Evolutionary conservation across 495 filamentous ascomycete genomes (phyloP), one percentile per base, ranked within the genome.

Genomic region (Penicillium odoratum): DNA sequence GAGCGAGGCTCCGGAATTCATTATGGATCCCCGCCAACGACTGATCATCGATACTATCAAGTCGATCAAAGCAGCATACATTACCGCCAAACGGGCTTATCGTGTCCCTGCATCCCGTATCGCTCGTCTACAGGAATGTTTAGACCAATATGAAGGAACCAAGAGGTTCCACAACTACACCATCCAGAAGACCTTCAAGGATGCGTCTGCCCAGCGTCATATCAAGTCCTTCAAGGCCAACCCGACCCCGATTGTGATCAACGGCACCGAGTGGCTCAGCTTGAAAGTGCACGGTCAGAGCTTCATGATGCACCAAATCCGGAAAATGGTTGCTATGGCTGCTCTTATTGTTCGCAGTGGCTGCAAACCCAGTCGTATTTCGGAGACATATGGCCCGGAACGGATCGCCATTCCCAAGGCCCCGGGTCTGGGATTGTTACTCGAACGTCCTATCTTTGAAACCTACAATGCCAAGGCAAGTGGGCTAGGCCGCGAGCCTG

Each of bases 301-400:
- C 57, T 98, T 98, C 81, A 98, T 98, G 94, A 98, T 98, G 94
- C 94, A 98, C 70, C 94, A 98, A 73, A 98, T 98, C 71, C 88
- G 94, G 57, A 97, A 97, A 73, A 98, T 98, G 94, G 89, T 98
- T 15, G 90, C 88, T 58, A 92, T 98, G 91, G 89, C 86, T 38
- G 81, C 91, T 8, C 82, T 98, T 54, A 77, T 92, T 5, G 86
- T 93, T 3, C 85, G 94, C 43, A 91, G 88, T 70, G 95, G 92
- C 44, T 85, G 86, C 42, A 79, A 85, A 11, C 77, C 85, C 21
- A 69, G 75, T 4, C 79, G 84, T 30, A 91, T 98, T 56, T 63
- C 70, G 0, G 85, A 96, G 47, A 86, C 83, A 34, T 93, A 89
- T 61, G 79, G 82, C 2, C 69, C 79, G 1, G 72, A 78, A 4